These are phyloP conservation scores for Neurospora sp. DNA, from an alignment of 495 filamentous ascomycete species.

Conservation along the genomic window DNA sequence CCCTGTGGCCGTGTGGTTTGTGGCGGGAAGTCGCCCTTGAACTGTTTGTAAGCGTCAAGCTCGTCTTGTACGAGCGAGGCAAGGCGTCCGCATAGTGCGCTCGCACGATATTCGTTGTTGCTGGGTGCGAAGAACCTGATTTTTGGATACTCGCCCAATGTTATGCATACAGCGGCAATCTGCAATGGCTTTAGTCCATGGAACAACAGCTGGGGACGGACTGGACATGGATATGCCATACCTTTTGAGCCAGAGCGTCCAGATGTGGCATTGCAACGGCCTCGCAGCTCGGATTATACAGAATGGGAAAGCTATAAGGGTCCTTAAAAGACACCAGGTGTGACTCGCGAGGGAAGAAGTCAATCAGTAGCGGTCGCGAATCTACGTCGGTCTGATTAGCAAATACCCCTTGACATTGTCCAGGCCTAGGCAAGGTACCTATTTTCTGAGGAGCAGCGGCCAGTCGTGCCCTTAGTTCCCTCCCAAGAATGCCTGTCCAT, in stretches of 20 bases:
- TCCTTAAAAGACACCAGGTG: slow-evolving; percentile 85
- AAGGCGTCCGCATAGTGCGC: slow-evolving; percentile 73
- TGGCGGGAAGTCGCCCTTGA: slow-evolving; percentile 74
- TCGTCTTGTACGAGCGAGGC: slow-evolving; percentile 89
- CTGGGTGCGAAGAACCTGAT: slow-evolving; percentile 81
- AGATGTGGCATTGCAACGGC: slow-evolving; percentile 71
- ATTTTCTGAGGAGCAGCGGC: slow-evolving; percentile 60
- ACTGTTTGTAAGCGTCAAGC: slow-evolving; percentile 75
- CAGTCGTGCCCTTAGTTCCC: slow-evolving; percentile 32
- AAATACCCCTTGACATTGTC: neutral
- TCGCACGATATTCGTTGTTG: slow-evolving; percentile 71
- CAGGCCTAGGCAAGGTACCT: slow-evolving; percentile 17
- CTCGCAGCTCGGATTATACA: slow-evolving; percentile 88
- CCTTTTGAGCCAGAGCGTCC: slow-evolving; percentile 77
- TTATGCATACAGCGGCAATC: slow-evolving; percentile 76
- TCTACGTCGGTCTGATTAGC: slow-evolving; percentile 9
- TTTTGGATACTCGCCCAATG: slow-evolving; percentile 77
- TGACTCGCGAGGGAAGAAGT: slow-evolving; percentile 86
- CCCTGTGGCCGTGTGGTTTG: slow-evolving; percentile 71
- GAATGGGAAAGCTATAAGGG: slow-evolving; percentile 84
- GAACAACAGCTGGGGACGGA: neutral
- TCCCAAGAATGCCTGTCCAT: slow-evolving; percentile 56
- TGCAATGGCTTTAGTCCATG: slow-evolving; percentile 30
- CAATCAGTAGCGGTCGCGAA: slow-evolving; percentile 66
- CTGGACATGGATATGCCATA: slow-evolving; percentile 25